Percentiles rank a stretch among this genome's conserved stretches.
Conservation (phyloP, 306 rosid species). For the Oemleria cerasiformis region DNA sequence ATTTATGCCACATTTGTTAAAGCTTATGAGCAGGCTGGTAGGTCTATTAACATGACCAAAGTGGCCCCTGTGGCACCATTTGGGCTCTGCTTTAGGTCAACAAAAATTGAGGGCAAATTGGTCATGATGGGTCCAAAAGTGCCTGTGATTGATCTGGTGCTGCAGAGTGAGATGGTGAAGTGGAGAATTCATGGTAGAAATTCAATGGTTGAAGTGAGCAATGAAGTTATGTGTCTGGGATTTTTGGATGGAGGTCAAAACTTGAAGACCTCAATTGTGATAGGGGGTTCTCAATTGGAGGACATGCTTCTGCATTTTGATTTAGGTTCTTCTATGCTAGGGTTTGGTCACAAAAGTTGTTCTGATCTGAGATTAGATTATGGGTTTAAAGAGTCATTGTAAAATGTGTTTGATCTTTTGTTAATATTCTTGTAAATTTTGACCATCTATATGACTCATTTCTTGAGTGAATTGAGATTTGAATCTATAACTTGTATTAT, state of each 20-base stretch:
- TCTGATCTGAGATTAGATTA: constrained; percentile 33
- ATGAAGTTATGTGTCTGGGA: constrained; percentile 58
- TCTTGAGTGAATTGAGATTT: too few relatives aligned
- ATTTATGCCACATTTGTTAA: constrained; percentile 31
- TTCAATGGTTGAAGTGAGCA: constrained; percentile 56
- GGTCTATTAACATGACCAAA: constrained; percentile 41
- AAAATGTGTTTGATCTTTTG: background rate
- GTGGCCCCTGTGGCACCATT: constrained; percentile 53
- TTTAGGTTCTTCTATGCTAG: constrained; percentile 55
- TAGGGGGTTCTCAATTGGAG: constrained; percentile 78
- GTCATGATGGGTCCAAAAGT: constrained; percentile 25
- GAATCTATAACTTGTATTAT: too few relatives aligned
- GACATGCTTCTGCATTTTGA: constrained; percentile 62
- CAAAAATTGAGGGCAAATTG: background rate
- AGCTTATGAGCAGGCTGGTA: constrained; percentile 54
- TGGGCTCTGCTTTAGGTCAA: constrained; percentile 49
- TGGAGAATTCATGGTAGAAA: constrained; percentile 66
- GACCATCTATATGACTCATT: too few relatives aligned
- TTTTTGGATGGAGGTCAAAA: constrained; percentile 65
- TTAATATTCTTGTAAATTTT: too few relatives aligned
- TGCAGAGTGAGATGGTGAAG: constrained; percentile 81
- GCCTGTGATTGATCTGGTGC: constrained; percentile 53
- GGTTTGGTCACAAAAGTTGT: constrained; percentile 54
- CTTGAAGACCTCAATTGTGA: constrained; percentile 38
- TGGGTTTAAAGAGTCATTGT: constrained; percentile 15